A percentile compares a stretch with the other conserved stretches of the same genome.
Evolutionary conservation across 345 rosid genomes (phyloP).

Genomic region (Nephelium lappaceum): DNA sequence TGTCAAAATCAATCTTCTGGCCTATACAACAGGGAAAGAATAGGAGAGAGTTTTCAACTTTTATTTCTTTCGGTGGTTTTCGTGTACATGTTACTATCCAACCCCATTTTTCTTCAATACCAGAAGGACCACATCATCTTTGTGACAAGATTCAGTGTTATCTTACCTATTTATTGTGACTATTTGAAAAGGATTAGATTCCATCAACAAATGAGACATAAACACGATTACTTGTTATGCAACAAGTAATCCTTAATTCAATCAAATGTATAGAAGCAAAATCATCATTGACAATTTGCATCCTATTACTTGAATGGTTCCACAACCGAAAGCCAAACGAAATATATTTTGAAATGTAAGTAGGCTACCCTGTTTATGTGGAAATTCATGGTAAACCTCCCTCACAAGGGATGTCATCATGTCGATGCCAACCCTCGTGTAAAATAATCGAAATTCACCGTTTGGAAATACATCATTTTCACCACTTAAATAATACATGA

Average conservation of each 20-base stretch:
- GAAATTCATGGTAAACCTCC: not conserved
- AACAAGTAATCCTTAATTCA: conserved; percentile 11
- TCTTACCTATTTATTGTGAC: conserved; percentile 11
- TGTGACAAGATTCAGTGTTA: conserved; percentile 24
- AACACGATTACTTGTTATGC: not conserved
- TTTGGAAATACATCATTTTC: no score
- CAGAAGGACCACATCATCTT: conserved; percentile 30
- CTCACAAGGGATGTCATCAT: not conserved
- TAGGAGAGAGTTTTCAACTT: conserved; percentile 13
- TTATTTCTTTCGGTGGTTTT: conserved; percentile 11
- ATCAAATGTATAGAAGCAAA: not conserved
- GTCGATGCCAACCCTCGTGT: not conserved
- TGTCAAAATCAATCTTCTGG: conserved; percentile 26
- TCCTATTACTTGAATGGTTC: not conserved
- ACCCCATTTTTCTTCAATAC: not conserved
- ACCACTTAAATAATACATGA: not conserved
- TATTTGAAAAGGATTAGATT: conserved; percentile 14
- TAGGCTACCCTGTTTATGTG: not conserved
- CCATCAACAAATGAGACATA: conserved; percentile 16
- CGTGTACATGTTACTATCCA: conserved; percentile 13
- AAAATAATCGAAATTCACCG: not conserved
- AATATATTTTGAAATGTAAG: not conserved
- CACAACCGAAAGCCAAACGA: not conserved
- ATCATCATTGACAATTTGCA: not conserved
- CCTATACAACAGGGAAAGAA: conserved; percentile 9